Percentiles rank a stretch among this genome's conserved stretches.
Evolutionary conservation across 1,284 basidiomycete species (phyloP).

Genomic region (Heterobasidion occidentale): DNA sequence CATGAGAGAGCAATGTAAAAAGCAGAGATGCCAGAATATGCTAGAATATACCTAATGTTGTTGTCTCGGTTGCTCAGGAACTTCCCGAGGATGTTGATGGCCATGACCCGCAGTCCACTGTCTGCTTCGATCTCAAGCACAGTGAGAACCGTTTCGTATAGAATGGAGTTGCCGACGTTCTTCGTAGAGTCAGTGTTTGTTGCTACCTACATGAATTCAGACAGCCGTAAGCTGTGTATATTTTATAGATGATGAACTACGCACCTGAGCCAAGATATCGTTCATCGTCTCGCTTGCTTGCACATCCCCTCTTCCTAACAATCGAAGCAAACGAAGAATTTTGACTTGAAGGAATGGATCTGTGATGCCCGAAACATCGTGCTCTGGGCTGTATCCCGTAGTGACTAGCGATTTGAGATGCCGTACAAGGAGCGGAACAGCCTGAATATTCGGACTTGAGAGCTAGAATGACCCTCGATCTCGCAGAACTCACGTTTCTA

Average conservation of each 20-base stretch:
- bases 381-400: conserved; percentile 97
- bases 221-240: background rate
- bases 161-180: conserved; percentile 97
- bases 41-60: conserved; percentile 78
- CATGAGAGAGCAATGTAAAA: background rate
- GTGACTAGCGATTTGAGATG: conserved; percentile 95
- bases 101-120: conserved; percentile 94
- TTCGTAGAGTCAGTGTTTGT: conserved; percentile 98
- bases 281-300: conserved; percentile 96
- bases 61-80: conserved; percentile 98
- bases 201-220: conserved; percentile 59
- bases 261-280: conserved; percentile 91
- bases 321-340: conserved; percentile 85
- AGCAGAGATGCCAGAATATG: background rate
- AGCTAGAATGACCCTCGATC: background rate
- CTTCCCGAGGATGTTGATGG: conserved; percentile 98
- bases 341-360: conserved; percentile 99
- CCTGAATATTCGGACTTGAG: conserved; percentile 35
- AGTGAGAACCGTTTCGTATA: conserved; percentile 97
- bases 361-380: conserved; percentile 98
- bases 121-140: conserved; percentile 99
- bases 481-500: conserved; percentile 61
- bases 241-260: conserved; percentile 5
- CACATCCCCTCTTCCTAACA: conserved; percentile 82
- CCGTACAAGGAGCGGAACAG: conserved; percentile 89